Percentiles rank a stretch among this genome's conserved stretches.
These are phyloP conservation scores for Talaromyces pinophilus DNA, from an alignment of 2,329 filamentous ascomycete species.

Conservation along the genomic window DNA sequence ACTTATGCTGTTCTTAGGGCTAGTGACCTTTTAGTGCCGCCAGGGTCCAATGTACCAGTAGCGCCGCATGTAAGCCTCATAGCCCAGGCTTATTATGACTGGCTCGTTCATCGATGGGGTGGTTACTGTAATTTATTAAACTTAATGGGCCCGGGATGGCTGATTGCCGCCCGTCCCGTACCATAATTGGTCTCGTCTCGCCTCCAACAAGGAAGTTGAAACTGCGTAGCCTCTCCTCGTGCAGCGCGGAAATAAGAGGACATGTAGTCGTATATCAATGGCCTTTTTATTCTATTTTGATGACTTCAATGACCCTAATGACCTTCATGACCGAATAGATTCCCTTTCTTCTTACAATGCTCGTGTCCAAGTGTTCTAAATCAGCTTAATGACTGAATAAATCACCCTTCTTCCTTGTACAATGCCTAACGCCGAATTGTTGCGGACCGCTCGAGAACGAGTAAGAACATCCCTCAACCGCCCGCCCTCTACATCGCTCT, in stretches of 20 bases:
- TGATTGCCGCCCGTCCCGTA: neutral
- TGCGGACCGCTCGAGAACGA: neutral
- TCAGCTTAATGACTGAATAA: neutral
- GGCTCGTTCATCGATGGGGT: neutral
- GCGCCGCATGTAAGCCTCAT: neutral
- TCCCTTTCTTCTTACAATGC: neutral
- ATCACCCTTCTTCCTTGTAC: neutral
- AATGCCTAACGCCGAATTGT: conserved; percentile 1
- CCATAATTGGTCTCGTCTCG: neutral
- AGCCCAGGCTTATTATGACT: neutral
- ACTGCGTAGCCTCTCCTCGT: neutral
- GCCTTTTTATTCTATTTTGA: neutral
- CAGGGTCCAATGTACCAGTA: neutral
- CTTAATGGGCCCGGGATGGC: neutral
- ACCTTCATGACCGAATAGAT: neutral
- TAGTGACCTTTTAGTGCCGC: neutral
- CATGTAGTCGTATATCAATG: neutral
- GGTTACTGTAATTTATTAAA: no score
- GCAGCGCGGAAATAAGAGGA: neutral
- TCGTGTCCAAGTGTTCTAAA: neutral
- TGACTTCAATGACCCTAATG: neutral
- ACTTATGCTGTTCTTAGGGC: neutral
- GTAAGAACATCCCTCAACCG: neutral
- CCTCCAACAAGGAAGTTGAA: neutral
- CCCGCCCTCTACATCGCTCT: neutral